Evolutionary conservation across 352 stramenopile species (phyloP), one percentile per base, ranked within the genome.

Genomic region (Pelagophyceae sp.): DNA sequence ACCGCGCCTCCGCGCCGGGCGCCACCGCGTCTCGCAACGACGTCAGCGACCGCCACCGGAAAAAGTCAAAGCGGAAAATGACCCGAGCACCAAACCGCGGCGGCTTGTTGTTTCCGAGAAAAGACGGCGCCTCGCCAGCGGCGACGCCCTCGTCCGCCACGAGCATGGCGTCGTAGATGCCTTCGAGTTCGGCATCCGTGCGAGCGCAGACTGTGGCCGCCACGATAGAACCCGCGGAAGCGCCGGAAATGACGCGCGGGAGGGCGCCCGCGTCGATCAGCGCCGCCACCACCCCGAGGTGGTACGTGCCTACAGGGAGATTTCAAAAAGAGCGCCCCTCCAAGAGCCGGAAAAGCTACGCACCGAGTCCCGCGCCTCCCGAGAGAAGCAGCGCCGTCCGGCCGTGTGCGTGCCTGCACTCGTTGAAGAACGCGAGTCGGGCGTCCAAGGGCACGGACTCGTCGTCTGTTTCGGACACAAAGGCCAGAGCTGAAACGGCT

Each of bases 351-450:
- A 94, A 85, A 82, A 98, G 95, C 82, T 98, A 98, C 72, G 98
- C 96, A 37, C 94, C 95, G 38, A 98, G 84, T 0, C 90, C 90
- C 27, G 93, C 95, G 27, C 95, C 95, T 35, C 95, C 95, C 35
- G 90, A 97, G 35, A 98, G 86, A 76, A 98, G 85, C 40, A 99
- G 85, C 0, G 95, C 95, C 1, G 95, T 98, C 5, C 94, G 85
- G 25, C 95, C 95, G 85, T 97, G 98, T 0, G 93, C 90, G 85
- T 99, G 95, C 20, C 94, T 86, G 25, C 94, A 98, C 85, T 99
- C 95, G 75, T 95, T 98, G 82, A 99, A 99, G 80, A 98, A 99
- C n/a, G 94, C 93, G n/a, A 98, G 82, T 74, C 96, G 95, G 77
- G 93, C 93, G 80, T 95, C 89, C 64, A 87, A 83, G 15, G 89